Percentiles rank a stretch among this genome's conserved stretches.
Conservation (phyloP, 768 basidiomycete species). For the Amanita muscaria region DNA sequence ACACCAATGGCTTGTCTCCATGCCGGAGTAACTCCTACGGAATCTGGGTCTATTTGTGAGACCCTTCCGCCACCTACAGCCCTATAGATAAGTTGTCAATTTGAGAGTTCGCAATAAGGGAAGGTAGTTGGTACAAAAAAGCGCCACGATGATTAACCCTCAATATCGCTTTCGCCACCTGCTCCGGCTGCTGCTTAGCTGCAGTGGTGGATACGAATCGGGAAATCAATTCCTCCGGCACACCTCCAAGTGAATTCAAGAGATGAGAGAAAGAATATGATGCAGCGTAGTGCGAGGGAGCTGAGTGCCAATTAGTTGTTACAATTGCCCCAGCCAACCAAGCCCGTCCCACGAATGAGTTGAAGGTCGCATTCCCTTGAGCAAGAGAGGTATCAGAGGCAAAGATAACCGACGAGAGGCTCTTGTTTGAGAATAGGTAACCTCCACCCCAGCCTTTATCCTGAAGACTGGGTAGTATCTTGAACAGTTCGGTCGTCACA, state of each 20-base stretch:
- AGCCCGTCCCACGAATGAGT: not conserved
- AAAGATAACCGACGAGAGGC: not conserved
- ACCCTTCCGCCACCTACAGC: conserved; percentile 26
- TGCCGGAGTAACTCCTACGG: not conserved
- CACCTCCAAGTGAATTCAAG: not conserved
- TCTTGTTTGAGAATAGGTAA: conserved; percentile 10
- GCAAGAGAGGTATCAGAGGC: not conserved
- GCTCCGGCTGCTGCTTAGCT: not conserved
- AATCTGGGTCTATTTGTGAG: not conserved
- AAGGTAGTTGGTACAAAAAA: not conserved
- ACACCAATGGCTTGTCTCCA: not conserved
- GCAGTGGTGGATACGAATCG: not conserved
- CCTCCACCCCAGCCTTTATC: not conserved
- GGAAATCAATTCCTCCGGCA: not conserved
- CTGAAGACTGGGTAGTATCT: not conserved
- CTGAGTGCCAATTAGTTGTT: too few relatives aligned
- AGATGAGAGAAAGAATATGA: too few relatives aligned
- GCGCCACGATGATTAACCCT: not conserved
- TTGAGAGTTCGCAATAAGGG: not conserved
- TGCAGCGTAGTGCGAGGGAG: not conserved
- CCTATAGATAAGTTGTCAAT: conserved; percentile 16
- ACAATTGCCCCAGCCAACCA: not conserved
- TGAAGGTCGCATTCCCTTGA: not conserved
- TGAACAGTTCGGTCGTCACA: not conserved
- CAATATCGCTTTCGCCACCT: not conserved